Base-by-base conservation (phyloP, 768 basidiomycete species). In the Rickenella mellea region DNA sequence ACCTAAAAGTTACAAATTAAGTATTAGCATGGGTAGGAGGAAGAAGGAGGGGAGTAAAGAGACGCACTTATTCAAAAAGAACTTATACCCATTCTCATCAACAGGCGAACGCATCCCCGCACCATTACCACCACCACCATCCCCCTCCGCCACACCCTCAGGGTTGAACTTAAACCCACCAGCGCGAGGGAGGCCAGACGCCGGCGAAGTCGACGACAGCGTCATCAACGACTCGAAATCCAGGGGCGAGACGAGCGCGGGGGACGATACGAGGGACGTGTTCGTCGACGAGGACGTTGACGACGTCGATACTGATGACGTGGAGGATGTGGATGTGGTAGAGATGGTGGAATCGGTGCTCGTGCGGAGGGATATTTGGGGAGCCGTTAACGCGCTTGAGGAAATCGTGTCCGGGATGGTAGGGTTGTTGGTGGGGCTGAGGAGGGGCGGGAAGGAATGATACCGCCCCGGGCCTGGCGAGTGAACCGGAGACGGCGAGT, bases 41-140 rank as follows among this genome's bases (percentile, higher is more conserved):
- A 31, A 61, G 26, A 12, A 32, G 40, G 38, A 31, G 37, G 25
- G 11, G 15, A n/a, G n/a, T n/a, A 38, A 25, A 11, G 15, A 24
- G 12, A 68, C 76, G 35, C 51, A 83, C 83, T 67, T 76, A 59
- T 75, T 74, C 45, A 87, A 55, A 46, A 87, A 76, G 45, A 74
- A 69, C 46, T 65, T 68, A 54, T 85, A 84, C 47, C 67, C 67
- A 31, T 48, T 51, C 41, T 17, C 19, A 15, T 36, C 33, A 7
- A 36, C 24, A 12, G 24, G 33, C 33, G 19, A 17, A 17, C 24
- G 19, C 33, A 19, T 22, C 10, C 33, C 33, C 11, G 15, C 15
- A 17, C 33, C 33, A 10, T 36, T 22, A 17, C 33, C 33, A n/a
- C n/a, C 43, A 42, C 12, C 47, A 42, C 22, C 48, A 47, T 24